phyloP scores from a whole-genome alignment of 2,329 filamentous ascomycete species.

The Phialophora tarda region DNA sequence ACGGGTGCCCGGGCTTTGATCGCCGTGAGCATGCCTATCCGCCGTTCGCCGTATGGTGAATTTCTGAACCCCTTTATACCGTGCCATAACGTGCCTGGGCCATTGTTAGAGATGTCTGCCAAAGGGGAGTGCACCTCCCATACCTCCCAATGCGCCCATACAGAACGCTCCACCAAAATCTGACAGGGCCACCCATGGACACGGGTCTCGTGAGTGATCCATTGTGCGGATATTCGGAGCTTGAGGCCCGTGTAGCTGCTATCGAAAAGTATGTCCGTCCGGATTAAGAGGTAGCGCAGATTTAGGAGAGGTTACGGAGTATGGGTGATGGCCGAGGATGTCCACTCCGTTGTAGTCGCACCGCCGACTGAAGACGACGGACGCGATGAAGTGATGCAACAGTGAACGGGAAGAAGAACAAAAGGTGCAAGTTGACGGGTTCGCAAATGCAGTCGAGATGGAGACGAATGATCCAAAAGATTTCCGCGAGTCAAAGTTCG shows the following conservation, averaged over 20 bases:
- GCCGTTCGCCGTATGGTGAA: conserved; percentile 87
- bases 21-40: conserved; percentile 93
- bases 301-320: background rate
- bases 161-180: conserved; percentile 97
- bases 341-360: background rate
- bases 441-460: conserved; percentile 10
- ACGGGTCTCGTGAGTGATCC: conserved; percentile 97
- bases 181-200: conserved; percentile 93
- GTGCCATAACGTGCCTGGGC: conserved; percentile 89
- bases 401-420: background rate
- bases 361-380: background rate
- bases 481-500: conserved; percentile 17
- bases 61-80: conserved; percentile 94
- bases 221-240: conserved; percentile 53
- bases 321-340: too few relatives aligned
- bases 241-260: background rate
- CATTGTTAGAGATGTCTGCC: conserved; percentile 57
- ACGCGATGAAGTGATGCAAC: background rate
- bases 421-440: background rate
- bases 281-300: background rate
- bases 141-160: conserved; percentile 69
- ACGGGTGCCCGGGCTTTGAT: conserved; percentile 97
- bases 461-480: conserved; percentile 7
- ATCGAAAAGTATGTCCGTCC: background rate
- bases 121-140: background rate